Conservation (phyloP, 768 basidiomycete species). For the Podaxis sp. region DNA sequence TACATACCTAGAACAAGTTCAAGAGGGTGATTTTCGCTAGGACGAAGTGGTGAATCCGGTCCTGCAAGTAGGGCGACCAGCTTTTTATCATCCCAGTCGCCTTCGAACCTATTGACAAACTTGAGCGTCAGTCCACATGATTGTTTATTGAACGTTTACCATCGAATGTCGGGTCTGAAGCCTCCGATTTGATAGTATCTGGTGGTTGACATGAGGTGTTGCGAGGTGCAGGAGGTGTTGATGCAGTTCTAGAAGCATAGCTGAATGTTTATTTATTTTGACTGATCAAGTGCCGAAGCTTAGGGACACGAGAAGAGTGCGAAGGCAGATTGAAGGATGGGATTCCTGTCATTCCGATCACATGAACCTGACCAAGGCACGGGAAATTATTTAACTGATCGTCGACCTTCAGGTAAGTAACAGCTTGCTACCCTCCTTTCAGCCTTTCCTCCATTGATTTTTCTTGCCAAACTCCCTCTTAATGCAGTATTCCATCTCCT, state of each 20-base stretch:
- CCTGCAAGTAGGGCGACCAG: slow-evolving; percentile 25
- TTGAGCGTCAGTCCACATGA: neutral
- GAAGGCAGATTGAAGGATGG: neutral
- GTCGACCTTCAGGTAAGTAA: no score
- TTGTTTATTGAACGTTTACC: slow-evolving; percentile 11
- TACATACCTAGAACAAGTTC: slow-evolving; percentile 42
- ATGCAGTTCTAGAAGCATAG: neutral
- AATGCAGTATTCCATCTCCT: neutral
- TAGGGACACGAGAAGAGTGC: neutral
- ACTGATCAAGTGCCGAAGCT: neutral
- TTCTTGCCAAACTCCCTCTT: neutral
- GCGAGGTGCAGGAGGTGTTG: neutral
- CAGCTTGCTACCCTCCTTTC: neutral
- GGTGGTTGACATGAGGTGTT: neutral
- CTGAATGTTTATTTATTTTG: neutral
- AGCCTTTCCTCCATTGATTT: neutral
- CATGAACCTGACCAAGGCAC: no score
- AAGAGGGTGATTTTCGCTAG: slow-evolving; percentile 18
- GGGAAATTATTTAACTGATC: no score
- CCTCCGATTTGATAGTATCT: slow-evolving; percentile 26
- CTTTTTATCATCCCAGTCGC: slow-evolving; percentile 30
- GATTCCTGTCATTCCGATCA: neutral
- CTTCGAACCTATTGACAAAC: slow-evolving; percentile 13
- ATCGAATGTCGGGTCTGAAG: slow-evolving; percentile 20
- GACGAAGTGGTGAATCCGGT: slow-evolving; percentile 25